These are phyloP conservation scores for Fraxinus sp. DNA, from an alignment of 305 asterid species.

Conservation along the genomic window DNA sequence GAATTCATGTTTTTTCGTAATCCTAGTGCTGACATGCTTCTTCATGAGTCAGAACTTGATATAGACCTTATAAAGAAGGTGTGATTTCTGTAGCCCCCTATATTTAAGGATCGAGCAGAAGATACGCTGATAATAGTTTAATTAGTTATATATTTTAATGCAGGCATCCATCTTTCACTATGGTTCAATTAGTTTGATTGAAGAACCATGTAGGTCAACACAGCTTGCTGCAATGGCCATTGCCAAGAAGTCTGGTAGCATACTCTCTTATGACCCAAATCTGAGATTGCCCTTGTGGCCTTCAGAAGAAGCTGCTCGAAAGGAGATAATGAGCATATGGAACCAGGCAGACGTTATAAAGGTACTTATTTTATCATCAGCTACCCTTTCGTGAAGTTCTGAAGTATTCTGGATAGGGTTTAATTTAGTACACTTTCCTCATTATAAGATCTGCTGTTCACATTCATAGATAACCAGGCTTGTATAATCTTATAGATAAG, in stretches of 20 bases:
- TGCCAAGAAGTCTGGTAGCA: conserved; percentile 73
- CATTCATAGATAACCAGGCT: background rate
- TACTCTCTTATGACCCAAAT: conserved; percentile 91
- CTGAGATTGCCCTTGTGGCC: conserved; percentile 92
- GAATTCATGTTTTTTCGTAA: conserved; percentile 87
- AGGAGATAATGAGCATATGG: conserved; percentile 83
- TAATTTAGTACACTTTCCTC: background rate
- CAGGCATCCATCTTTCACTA: conserved; percentile 88
- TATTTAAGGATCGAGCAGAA: background rate
- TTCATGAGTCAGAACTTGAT: conserved; percentile 77
- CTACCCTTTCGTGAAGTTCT: background rate
- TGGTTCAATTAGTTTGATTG: conserved; percentile 89
- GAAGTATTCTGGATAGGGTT: background rate
- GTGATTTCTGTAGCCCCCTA: background rate
- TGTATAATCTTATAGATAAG: conserved; percentile 60
- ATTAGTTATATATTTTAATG: conserved; percentile 22
- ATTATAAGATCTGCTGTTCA: background rate
- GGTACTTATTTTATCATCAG: conserved; percentile 35
- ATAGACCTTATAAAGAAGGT: conserved; percentile 70
- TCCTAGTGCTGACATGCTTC: conserved; percentile 95
- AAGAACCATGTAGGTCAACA: conserved; percentile 83
- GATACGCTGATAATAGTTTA: conserved; percentile 18
- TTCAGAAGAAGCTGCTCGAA: conserved; percentile 76
- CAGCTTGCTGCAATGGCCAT: conserved; percentile 72
- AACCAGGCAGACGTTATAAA: conserved; percentile 79